Base-by-base conservation (phyloP, 2,329 filamentous ascomycete genomes). In the Rugonectria rugulosa region DNA sequence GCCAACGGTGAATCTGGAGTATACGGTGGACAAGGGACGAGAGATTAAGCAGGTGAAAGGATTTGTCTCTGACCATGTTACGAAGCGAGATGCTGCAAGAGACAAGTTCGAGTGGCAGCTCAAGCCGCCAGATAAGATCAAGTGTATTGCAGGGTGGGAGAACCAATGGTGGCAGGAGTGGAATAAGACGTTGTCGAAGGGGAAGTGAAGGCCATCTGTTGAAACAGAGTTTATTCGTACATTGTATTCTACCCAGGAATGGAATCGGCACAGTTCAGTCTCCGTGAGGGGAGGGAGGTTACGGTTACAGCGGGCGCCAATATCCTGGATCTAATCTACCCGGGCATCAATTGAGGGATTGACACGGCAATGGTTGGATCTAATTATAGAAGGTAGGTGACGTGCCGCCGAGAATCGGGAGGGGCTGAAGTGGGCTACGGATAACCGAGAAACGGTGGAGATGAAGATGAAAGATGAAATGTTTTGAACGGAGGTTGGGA, bases 1-100 rank as follows among this genome's bases (percentile, higher is more conserved):
- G 4, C 83, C 83, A 0, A 76, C 74, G 6, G 76, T 87, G 5
- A 85, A 82, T 57, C 65, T 86, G 3, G 82, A 79, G 58, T 85
- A 86, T 61, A 75, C 75, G 11, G 72, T 82, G 56, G 73, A 77
- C 1, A 70, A 70, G 3, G 79, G 74, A 0, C 68, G 63, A 49
- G 68, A 69, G 51, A 78, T 83, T 43, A 86, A 86, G 69, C 64
- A 71, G n/a, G 51, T 72, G 11, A 82, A 82, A 65, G 83, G 84
- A 0, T 83, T 77, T 63, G 75, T 77, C 3, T 72, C 74, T 1
- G 68, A 74, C 7, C 75, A 71, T 60, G 67, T 69, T 0, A 40
- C 42, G 7, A 50, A 62, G 3, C 73, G 75, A 56, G 63, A 72
- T 7, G 58, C 60, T 7, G 38, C 37, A 14, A 65, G 63, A 20